Evolutionary conservation across 2,329 filamentous ascomycete genomes (phyloP).

Genomic region (Hirsutella thompsonii): DNA sequence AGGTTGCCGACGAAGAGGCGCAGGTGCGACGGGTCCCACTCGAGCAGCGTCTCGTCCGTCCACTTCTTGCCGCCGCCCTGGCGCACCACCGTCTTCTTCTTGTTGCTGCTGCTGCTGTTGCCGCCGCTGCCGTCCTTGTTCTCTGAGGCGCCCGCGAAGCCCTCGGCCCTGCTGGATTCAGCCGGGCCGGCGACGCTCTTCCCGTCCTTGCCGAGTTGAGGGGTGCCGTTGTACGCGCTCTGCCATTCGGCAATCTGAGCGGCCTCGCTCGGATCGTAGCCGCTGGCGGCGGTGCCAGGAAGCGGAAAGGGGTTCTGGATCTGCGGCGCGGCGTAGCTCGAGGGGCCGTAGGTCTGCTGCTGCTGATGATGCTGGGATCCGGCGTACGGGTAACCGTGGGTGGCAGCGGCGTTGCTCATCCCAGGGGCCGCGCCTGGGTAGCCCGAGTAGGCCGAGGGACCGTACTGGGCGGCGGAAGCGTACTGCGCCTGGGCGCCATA

Average conservation of each 20-base stretch:
- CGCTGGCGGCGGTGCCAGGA: constrained; percentile 32
- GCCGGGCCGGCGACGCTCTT: constrained; percentile 14
- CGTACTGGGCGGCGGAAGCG: constrained; percentile 5
- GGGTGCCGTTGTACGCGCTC: constrained; percentile 56
- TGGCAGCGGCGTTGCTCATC: constrained; percentile 14
- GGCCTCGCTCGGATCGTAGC: constrained; percentile 67
- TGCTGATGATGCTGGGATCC: constrained; percentile 17
- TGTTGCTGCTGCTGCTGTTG: constrained; percentile 40
- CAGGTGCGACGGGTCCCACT: constrained; percentile 93
- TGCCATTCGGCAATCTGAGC: constrained; percentile 93
- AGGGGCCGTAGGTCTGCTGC: constrained; percentile 25
- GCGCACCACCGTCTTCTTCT: constrained; percentile 77
- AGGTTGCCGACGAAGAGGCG: constrained; percentile 94
- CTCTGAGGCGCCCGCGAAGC: no score
- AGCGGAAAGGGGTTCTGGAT: constrained; percentile 73
- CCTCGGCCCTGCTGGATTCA: constrained; percentile 15
- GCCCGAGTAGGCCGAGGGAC: constrained; percentile 8
- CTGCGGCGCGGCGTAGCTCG: constrained; percentile 45
- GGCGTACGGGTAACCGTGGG: constrained; percentile 11
- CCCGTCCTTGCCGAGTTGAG: constrained; percentile 19
- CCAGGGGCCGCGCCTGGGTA: constrained; percentile 18
- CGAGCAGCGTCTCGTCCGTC: constrained; percentile 77
- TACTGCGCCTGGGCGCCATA: constrained; percentile 4
- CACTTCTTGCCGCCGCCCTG: constrained; percentile 85
- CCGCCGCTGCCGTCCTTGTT: constrained; percentile 29